Conservation (phyloP, 2,329 filamentous ascomycete genomes). For the Phialophora verrucosa region DNA sequence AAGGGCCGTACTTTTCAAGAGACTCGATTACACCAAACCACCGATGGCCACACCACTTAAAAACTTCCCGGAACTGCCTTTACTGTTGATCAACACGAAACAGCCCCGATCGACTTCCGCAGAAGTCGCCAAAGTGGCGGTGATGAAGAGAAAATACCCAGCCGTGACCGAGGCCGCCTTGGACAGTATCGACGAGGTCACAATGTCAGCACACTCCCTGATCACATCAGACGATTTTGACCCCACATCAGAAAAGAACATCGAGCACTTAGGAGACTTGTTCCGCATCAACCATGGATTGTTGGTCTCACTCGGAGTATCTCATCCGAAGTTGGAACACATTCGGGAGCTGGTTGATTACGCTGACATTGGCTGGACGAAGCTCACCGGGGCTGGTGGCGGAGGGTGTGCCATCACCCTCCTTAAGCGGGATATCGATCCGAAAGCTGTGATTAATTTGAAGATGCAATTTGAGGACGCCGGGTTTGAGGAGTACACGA, state of each 20-base stretch:
- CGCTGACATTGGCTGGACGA: conserved; percentile 92
- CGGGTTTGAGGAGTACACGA: conserved; percentile 84
- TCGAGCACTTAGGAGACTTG: conserved; percentile 81
- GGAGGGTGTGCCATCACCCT: conserved; percentile 95
- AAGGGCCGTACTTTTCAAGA: conserved; percentile 90
- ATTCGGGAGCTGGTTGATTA: conserved; percentile 90
- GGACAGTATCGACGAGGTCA: conserved; percentile 75
- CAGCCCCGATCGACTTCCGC: conserved; percentile 82
- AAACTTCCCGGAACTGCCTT: conserved; percentile 88
- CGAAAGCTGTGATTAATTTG: conserved; percentile 65
- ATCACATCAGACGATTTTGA: conserved; percentile 70
- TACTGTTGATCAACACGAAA: conserved; percentile 87
- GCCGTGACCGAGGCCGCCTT: conserved; percentile 80
- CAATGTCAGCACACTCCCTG: conserved; percentile 61
- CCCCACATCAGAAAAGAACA: conserved; percentile 63
- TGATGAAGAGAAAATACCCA: conserved; percentile 73
- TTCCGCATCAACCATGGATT: conserved; percentile 95
- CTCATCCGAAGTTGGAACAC: conserved; percentile 89
- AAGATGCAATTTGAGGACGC: conserved; percentile 70
- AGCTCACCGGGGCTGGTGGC: conserved; percentile 92
- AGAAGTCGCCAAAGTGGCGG: conserved; percentile 85
- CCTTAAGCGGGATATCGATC: conserved; percentile 69
- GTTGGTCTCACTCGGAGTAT: conserved; percentile 88
- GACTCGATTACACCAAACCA: conserved; percentile 76
- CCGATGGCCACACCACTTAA: conserved; percentile 77